A percentile compares a stretch with the other conserved stretches of the same genome.
These are phyloP conservation scores for Pichia sp. DNA, from an alignment of 1,139 yeast species.

Conservation along the genomic window DNA sequence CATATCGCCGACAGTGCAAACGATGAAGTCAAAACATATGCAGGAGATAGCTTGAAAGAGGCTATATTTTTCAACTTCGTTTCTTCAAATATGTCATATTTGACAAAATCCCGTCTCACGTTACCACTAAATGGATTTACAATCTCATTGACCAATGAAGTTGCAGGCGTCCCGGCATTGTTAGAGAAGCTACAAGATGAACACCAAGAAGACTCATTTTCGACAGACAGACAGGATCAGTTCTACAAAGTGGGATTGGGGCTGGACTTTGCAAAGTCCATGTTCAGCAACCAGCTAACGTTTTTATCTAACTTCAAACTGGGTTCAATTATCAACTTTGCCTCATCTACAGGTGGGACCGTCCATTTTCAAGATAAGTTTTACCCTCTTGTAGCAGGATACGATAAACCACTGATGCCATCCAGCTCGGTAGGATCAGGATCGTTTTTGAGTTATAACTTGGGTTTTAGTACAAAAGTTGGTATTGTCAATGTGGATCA, in stretches of 20 bases:
- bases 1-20: slow-evolving; percentile 43
- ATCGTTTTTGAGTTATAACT: slow-evolving; percentile 21
- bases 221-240: slow-evolving; percentile 24
- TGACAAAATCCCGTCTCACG: slow-evolving; percentile 30
- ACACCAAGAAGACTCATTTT: slow-evolving; percentile 5
- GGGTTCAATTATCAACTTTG: slow-evolving; percentile 36
- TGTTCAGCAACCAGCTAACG: slow-evolving; percentile 38
- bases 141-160: slow-evolving; percentile 26
- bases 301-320: slow-evolving; percentile 35
- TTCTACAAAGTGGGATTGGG: slow-evolving; percentile 32
- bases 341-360: slow-evolving; percentile 18
- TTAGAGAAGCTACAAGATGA: slow-evolving; percentile 12
- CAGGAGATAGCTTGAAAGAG: slow-evolving; percentile 32
- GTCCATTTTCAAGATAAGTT: slow-evolving; percentile 48
- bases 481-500: slow-evolving; percentile 31
- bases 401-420: slow-evolving; percentile 19
- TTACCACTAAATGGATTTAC: slow-evolving; percentile 28
- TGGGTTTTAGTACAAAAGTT: slow-evolving; percentile 37
- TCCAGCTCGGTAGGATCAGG: slow-evolving; percentile 35
- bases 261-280: slow-evolving; percentile 30
- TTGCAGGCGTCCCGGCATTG: slow-evolving; percentile 26
- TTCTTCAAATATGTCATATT: slow-evolving; percentile 28
- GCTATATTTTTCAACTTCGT: slow-evolving; percentile 24
- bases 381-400: slow-evolving; percentile 34
- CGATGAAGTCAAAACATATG: slow-evolving; percentile 34